These are phyloP conservation scores for Didymella pomorum DNA, from an alignment of 2,329 filamentous ascomycete species.

Conservation along the genomic window DNA sequence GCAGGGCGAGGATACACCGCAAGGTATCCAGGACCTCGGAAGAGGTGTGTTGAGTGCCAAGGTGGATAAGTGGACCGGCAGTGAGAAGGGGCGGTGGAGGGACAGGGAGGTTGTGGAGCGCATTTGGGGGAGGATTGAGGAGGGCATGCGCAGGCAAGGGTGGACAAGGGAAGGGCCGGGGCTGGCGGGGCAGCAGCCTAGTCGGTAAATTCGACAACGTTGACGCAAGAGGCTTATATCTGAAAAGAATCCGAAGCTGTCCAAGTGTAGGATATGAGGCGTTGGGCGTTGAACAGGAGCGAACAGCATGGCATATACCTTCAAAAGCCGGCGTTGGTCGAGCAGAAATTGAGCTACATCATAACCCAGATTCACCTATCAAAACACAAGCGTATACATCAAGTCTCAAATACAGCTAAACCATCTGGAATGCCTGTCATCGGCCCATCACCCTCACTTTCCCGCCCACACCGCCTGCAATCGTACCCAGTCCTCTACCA, in stretches of 20 bases:
- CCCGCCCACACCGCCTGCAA: background rate
- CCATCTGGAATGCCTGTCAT: background rate
- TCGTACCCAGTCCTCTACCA: background rate
- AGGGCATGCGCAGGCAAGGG: slow-evolving; percentile 83
- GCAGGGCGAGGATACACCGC: slow-evolving; percentile 81
- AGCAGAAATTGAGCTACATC: too few relatives aligned
- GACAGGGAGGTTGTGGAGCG: slow-evolving; percentile 92
- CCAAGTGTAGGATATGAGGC: background rate
- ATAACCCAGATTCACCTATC: too few relatives aligned
- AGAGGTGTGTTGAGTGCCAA: slow-evolving; percentile 79
- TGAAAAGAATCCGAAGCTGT: too few relatives aligned
- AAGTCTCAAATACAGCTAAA: too few relatives aligned
- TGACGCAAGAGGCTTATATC: too few relatives aligned
- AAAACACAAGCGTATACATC: too few relatives aligned
- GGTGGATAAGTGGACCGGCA: slow-evolving; percentile 81
- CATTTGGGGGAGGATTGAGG: slow-evolving; percentile 90
- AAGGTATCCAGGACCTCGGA: slow-evolving; percentile 83
- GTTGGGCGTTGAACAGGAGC: background rate
- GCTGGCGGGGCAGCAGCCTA: slow-evolving; percentile 33
- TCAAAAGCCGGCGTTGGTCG: too few relatives aligned
- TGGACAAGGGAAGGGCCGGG: slow-evolving; percentile 78
- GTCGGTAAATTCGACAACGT: slow-evolving; percentile 1
- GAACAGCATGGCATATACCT: too few relatives aligned
- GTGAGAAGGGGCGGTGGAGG: slow-evolving; percentile 70
- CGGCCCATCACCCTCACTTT: slow-evolving; percentile 6